A percentile compares a stretch with the other conserved stretches of the same genome.
These are phyloP conservation scores for Eudorina sp. DNA, from an alignment of 139 green algal species.

Conservation along the genomic window DNA sequence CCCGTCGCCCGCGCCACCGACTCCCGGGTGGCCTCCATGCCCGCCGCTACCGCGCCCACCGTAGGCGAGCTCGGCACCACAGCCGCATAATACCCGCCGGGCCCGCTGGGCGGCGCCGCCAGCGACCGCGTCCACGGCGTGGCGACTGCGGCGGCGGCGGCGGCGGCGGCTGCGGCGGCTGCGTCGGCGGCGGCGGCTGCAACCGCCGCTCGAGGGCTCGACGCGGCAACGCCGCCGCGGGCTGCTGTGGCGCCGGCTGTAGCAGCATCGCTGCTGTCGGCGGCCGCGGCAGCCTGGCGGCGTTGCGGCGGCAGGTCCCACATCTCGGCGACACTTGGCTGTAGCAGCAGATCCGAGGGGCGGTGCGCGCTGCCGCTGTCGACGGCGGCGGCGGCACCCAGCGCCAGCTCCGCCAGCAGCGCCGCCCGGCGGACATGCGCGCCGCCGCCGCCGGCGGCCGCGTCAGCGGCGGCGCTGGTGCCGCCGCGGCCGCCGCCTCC, in stretches of 20 bases:
- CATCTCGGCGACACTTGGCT: neutral
- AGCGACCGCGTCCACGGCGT: neutral
- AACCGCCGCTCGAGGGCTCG: neutral
- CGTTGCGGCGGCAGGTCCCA: slow-evolving; percentile 13
- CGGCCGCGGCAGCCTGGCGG: neutral
- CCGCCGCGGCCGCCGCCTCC: neutral
- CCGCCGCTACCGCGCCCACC: neutral
- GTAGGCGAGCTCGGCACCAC: neutral
- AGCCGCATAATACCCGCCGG: neutral
- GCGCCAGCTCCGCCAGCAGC: slow-evolving; percentile 49
- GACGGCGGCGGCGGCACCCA: slow-evolving; percentile 22
- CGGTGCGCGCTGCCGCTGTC: slow-evolving; percentile 20
- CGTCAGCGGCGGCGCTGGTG: neutral
- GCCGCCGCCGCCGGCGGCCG: neutral
- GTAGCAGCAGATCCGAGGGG: neutral
- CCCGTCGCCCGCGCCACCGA: slow-evolving; percentile 29
- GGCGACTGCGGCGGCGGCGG: neutral
- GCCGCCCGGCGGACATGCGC: slow-evolving; percentile 23
- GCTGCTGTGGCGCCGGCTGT: neutral
- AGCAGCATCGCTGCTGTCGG: no score
- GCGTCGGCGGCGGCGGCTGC: neutral
- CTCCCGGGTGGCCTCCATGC: neutral
- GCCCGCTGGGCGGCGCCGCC: neutral
- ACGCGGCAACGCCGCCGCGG: neutral
- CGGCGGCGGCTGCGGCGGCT: neutral